Conservation (phyloP, 2,329 filamentous ascomycete genomes). For the Hirsutella thompsonii region DNA sequence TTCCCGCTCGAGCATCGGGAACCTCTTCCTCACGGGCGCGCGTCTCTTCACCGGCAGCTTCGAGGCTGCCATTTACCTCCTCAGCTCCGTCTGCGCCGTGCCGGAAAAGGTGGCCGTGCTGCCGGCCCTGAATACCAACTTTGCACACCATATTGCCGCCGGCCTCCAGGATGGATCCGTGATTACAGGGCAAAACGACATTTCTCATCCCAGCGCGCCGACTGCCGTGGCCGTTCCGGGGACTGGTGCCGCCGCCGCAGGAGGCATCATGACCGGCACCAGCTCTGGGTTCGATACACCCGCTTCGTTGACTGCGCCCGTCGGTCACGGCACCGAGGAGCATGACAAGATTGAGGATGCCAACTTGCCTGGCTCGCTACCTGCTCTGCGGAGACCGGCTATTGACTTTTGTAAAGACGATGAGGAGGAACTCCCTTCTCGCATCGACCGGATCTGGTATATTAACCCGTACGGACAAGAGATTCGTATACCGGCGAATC, state of each 20-base stretch:
- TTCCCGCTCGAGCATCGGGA: constrained; percentile 62
- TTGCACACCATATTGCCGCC: constrained; percentile 87
- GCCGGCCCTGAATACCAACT: constrained; percentile 88
- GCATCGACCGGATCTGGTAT: constrained; percentile 83
- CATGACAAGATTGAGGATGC: constrained; percentile 65
- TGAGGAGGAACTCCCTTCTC: constrained; percentile 61
- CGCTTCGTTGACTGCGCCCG: constrained; percentile 4
- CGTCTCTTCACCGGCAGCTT: constrained; percentile 86
- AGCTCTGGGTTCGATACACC: constrained; percentile 18
- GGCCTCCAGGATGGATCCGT: constrained; percentile 61
- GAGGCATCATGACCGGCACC: constrained; percentile 11
- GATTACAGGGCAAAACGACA: constrained; percentile 87
- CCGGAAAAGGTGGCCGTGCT: constrained; percentile 65
- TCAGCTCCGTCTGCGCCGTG: constrained; percentile 78
- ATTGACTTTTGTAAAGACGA: constrained; percentile 69
- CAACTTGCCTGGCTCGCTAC: constrained; percentile 69
- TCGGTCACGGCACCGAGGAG: constrained; percentile 29
- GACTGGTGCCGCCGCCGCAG: constrained; percentile 9
- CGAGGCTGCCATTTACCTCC: constrained; percentile 81
- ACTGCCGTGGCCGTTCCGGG: constrained; percentile 29
- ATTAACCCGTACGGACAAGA: constrained; percentile 98
- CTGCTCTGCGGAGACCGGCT: constrained; percentile 66
- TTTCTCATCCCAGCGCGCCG: constrained; percentile 67
- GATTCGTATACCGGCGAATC: constrained; percentile 74
- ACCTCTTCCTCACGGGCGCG: constrained; percentile 72